Percentiles rank a stretch among this genome's conserved stretches.
phyloP scores from a whole-genome alignment of 2,329 filamentous ascomycete species.

The Grosmannia penicillata region DNA sequence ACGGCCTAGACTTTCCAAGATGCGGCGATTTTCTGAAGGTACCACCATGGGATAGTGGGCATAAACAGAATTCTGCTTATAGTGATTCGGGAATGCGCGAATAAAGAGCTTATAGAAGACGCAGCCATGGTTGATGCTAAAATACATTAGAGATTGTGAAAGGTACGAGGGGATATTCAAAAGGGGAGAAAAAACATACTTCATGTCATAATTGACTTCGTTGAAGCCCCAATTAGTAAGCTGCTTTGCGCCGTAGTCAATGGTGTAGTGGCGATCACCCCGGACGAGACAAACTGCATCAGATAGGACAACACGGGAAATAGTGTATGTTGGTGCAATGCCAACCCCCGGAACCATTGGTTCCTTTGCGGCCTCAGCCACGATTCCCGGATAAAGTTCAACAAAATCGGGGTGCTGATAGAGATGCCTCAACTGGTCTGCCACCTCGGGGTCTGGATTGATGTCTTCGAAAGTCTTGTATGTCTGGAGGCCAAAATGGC shows the following conservation, averaged over 20 bases:
- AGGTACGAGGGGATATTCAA: not conserved
- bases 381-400: conserved; percentile 66
- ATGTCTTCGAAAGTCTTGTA: conserved; percentile 73
- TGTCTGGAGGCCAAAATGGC: conserved; percentile 63
- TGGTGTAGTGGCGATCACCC: conserved; percentile 65
- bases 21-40: conserved; percentile 56
- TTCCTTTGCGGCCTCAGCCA: conserved; percentile 60
- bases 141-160: not conserved
- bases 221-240: conserved; percentile 77
- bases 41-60: conserved; percentile 63
- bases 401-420: conserved; percentile 70
- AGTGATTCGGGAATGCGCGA: conserved; percentile 67
- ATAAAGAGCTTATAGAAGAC: conserved; percentile 76
- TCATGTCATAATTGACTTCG: conserved; percentile 57
- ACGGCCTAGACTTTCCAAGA: conserved; percentile 52
- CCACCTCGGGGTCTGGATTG: conserved; percentile 59
- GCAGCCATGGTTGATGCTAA: conserved; percentile 57
- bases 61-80: conserved; percentile 64
- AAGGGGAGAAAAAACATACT: conserved; percentile 11
- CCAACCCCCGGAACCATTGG: conserved; percentile 63
- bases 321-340: conserved; percentile 61
- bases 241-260: conserved; percentile 58
- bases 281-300: conserved; percentile 68
- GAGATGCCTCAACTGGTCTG: conserved; percentile 48
- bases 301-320: conserved; percentile 61